A percentile compares a stretch with the other conserved stretches of the same genome.
Evolutionary conservation across 139 green algal species (phyloP).

Genomic region (Coccomyxa sp.): DNA sequence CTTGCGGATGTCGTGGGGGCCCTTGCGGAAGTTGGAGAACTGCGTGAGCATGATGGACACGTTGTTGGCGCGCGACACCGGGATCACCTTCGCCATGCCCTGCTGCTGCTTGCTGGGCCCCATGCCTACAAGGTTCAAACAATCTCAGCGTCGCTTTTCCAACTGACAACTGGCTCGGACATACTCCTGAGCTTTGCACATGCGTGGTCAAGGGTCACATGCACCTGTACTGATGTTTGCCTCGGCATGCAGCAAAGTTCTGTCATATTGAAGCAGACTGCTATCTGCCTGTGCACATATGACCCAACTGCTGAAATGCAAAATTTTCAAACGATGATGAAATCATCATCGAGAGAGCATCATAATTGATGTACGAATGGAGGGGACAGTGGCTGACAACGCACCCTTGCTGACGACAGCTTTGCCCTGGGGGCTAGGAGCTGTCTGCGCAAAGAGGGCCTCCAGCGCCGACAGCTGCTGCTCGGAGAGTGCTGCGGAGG

Average conservation of each 20-base stretch:
- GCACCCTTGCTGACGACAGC: background rate
- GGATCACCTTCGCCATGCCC: slow-evolving; percentile 36
- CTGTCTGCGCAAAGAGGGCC: slow-evolving; percentile 27
- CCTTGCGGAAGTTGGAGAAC: slow-evolving; percentile 17
- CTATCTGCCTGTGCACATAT: background rate
- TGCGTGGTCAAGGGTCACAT: too few relatives aligned
- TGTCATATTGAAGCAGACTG: too few relatives aligned
- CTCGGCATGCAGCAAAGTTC: too few relatives aligned
- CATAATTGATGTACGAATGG: too few relatives aligned
- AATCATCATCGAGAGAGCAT: too few relatives aligned
- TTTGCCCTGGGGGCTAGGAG: slow-evolving; percentile 3
- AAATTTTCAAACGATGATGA: background rate
- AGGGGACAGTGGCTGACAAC: background rate
- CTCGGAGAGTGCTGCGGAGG: slow-evolving; percentile 9
- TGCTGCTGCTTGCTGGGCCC: background rate
- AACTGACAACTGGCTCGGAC: background rate
- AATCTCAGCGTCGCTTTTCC: too few relatives aligned
- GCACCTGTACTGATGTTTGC: too few relatives aligned
- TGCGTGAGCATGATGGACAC: slow-evolving; percentile 75
- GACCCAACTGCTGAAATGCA: background rate
- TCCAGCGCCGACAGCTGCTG: slow-evolving; percentile 16
- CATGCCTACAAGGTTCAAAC: background rate
- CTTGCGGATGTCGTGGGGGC: slow-evolving; percentile 19
- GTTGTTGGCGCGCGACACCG: slow-evolving; percentile 64
- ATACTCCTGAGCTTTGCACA: background rate